Evolutionary conservation across 768 basidiomycete genomes (phyloP).

Genomic region (Tylopilus felleus): DNA sequence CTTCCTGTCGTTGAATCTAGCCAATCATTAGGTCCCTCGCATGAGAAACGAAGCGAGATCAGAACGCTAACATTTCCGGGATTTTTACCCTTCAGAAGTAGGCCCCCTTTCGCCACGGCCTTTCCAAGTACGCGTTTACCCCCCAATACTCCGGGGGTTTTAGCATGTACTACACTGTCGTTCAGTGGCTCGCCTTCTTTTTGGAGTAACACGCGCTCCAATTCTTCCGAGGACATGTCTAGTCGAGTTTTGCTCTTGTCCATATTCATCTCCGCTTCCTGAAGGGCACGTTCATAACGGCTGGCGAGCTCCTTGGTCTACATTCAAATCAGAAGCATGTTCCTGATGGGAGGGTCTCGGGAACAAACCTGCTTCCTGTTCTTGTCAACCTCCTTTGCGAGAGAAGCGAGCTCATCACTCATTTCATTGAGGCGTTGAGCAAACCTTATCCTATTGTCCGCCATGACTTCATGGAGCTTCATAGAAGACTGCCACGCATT

Average conservation of each 20-base stretch:
- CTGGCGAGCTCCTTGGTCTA: conserved; percentile 90
- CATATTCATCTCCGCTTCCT: conserved; percentile 81
- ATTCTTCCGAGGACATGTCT: conserved; percentile 88
- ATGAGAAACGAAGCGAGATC: conserved; percentile 4
- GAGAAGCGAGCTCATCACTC: conserved; percentile 85
- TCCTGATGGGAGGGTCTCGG: not conserved
- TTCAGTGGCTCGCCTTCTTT: conserved; percentile 94
- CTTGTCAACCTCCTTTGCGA: conserved; percentile 93
- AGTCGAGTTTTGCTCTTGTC: conserved; percentile 88
- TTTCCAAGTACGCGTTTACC: conserved; percentile 86
- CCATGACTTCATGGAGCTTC: conserved; percentile 85
- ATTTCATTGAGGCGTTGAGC: conserved; percentile 89
- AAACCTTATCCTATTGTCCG: conserved; percentile 85
- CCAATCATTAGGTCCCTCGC: conserved; percentile 4
- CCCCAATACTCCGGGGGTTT: conserved; percentile 52
- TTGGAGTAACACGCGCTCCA: conserved; percentile 86
- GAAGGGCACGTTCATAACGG: conserved; percentile 82
- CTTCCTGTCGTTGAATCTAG: conserved; percentile 89
- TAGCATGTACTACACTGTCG: conserved; percentile 69
- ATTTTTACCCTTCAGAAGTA: conserved; percentile 89
- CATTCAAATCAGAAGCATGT: conserved; percentile 3
- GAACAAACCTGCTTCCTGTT: conserved; percentile 75
- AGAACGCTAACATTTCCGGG: conserved; percentile 65
- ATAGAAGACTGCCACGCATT: conserved; percentile 85
- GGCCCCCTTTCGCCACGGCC: conserved; percentile 86